These are phyloP conservation scores for Phytopythium kandeliae DNA, from an alignment of 352 stramenopile species.

Conservation along the genomic window DNA sequence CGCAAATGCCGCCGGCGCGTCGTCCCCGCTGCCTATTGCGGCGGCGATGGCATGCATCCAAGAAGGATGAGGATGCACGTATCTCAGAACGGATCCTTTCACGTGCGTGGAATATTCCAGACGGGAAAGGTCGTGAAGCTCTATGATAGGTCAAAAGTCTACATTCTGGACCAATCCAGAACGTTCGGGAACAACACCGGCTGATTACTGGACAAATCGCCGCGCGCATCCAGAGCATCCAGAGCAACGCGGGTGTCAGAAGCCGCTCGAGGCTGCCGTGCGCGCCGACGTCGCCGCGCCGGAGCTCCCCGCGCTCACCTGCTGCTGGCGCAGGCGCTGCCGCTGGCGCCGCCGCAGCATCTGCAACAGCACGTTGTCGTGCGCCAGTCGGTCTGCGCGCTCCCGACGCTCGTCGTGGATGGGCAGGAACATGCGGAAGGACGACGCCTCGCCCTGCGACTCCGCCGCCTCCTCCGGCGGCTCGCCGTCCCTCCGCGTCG, in stretches of 20 bases:
- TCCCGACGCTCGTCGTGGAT: constrained; percentile 46
- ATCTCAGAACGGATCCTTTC: no score
- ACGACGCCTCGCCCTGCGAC: constrained; percentile 42
- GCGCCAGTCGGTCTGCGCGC: constrained; percentile 34
- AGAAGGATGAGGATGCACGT: no score
- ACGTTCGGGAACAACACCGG: neutral
- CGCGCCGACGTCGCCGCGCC: neutral
- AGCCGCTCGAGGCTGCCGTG: constrained; percentile 3
- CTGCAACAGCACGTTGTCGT: constrained; percentile 48
- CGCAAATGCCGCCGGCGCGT: no score
- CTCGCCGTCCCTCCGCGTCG: constrained; percentile 27
- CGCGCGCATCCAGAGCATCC: no score
- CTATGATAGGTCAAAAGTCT: no score
- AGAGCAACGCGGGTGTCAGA: no score
- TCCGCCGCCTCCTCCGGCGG: constrained; percentile 15
- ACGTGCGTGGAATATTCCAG: no score
- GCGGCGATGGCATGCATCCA: no score
- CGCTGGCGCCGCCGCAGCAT: constrained; percentile 46
- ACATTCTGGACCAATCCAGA: constrained; percentile 10
- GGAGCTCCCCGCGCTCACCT: neutral
- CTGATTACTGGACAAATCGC: no score
- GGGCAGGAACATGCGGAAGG: constrained; percentile 53
- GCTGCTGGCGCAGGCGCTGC: constrained; percentile 21
- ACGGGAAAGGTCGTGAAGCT: no score
- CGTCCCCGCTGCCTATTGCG: no score